phyloP scores from a whole-genome alignment of 495 filamentous ascomycete genomes.

The Xylaria bambusicola region DNA sequence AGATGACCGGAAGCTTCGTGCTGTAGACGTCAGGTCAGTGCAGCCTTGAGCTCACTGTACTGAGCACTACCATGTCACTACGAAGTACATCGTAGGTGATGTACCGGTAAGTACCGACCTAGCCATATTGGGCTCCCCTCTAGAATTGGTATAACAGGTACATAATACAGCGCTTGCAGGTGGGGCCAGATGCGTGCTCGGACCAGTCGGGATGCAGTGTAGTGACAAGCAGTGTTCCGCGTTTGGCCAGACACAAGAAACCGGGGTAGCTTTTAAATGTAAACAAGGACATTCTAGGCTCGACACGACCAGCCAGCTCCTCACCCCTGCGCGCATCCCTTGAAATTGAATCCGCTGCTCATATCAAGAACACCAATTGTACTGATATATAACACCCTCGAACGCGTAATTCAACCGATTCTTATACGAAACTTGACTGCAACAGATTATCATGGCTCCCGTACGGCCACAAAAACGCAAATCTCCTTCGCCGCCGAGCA shows the following conservation, averaged over 20 bases:
- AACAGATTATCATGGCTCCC: slow-evolving; percentile 51
- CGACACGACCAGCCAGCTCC: slow-evolving; percentile 3
- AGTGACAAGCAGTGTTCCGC: neutral
- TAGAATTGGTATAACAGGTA: neutral
- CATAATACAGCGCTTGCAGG: neutral
- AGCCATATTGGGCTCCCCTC: neutral
- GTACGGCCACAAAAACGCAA: slow-evolving; percentile 60
- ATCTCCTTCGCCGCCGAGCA: slow-evolving; percentile 50
- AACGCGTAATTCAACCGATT: too few species aligned
- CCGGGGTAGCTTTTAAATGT: slow-evolving; percentile 14
- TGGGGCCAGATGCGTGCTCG: slow-evolving; percentile 4
- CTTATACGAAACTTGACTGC: slow-evolving; percentile 18
- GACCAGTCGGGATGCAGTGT: too few species aligned
- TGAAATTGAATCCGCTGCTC: neutral
- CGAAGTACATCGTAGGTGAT: too few species aligned
- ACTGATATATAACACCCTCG: neutral
- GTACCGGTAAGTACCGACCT: neutral
- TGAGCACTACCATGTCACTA: too few species aligned
- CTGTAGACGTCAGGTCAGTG: slow-evolving; percentile 36
- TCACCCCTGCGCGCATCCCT: slow-evolving; percentile 3
- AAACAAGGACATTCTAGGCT: slow-evolving; percentile 15
- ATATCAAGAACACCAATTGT: neutral
- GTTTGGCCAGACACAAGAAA: neutral
- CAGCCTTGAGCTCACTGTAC: slow-evolving; percentile 31
- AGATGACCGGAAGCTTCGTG: slow-evolving; percentile 1